Percentiles rank a stretch among this genome's conserved stretches.
Evolutionary conservation across 2,329 filamentous ascomycete species (phyloP).

Genomic region (Aspergillus aculeatus): DNA sequence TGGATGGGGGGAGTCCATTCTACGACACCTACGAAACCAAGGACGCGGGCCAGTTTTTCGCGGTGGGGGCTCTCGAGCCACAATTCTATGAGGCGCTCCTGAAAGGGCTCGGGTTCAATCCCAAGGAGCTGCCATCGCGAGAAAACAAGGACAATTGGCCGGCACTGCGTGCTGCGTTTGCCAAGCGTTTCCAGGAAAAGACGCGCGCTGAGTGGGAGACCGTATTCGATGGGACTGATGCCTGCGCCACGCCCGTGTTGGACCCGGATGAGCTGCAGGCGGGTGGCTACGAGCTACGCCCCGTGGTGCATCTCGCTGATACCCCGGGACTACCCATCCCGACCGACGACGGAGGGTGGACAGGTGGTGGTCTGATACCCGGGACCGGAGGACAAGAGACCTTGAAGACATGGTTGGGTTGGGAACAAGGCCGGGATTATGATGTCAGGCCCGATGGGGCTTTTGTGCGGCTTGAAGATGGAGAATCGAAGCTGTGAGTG

Average conservation of each 20-base stretch:
- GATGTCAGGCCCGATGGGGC: conserved; percentile 60
- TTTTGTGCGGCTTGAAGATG: conserved; percentile 51
- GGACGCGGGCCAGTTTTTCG: conserved; percentile 71
- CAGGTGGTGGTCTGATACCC: conserved; percentile 57
- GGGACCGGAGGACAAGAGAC: conserved; percentile 71
- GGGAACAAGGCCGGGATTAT: conserved; percentile 70
- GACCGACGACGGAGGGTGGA: conserved; percentile 68
- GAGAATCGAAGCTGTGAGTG: conserved; percentile 28
- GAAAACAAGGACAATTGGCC: conserved; percentile 67
- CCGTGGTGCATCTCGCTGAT: conserved; percentile 54
- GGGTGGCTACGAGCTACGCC: conserved; percentile 50
- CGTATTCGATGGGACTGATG: conserved; percentile 86
- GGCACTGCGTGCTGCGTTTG: conserved; percentile 61
- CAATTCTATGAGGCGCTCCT: conserved; percentile 75
- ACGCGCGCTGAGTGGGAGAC: conserved; percentile 77
- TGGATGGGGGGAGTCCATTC: conserved; percentile 84
- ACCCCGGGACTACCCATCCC: conserved; percentile 65
- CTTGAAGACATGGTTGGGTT: conserved; percentile 72
- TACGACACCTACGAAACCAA: conserved; percentile 87
- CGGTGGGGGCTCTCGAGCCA: conserved; percentile 87
- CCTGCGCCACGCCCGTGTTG: conserved; percentile 86
- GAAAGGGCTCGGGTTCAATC: conserved; percentile 62
- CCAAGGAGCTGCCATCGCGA: conserved; percentile 47
- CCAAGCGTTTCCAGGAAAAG: conserved; percentile 64
- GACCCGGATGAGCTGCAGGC: conserved; percentile 69